Evolutionary conservation across 352 stramenopile species (phyloP).

Genomic region (Globisporangium perplexum): DNA sequence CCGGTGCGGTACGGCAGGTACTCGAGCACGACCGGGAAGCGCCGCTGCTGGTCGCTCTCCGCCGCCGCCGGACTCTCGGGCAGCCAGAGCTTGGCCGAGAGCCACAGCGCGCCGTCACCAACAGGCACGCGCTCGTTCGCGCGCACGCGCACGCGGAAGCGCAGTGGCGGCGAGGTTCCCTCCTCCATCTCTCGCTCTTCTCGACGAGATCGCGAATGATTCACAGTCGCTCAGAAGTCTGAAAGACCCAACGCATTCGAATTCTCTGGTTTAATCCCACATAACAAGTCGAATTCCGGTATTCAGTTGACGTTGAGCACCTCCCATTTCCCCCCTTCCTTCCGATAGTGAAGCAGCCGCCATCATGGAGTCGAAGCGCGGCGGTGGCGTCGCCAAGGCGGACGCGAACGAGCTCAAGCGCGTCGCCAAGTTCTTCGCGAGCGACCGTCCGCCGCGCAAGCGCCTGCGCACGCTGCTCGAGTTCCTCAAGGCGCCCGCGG

Average conservation of each 20-base stretch:
- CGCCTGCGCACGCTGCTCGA: constrained; percentile 77
- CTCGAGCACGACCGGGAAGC: constrained; percentile 40
- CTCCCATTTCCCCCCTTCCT: no score
- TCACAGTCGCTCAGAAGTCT: no score
- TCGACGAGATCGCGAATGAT: no score
- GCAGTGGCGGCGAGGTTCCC: no score
- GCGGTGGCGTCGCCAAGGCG: constrained; percentile 1
- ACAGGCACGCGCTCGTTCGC: background rate
- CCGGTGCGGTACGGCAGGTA: constrained; percentile 49
- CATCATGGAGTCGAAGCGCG: constrained; percentile 8
- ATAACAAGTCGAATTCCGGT: no score
- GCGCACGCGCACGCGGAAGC: background rate
- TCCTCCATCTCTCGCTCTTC: no score
- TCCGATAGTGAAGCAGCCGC: no score
- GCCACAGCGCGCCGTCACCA: constrained; percentile 6
- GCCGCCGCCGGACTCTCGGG: constrained; percentile 6
- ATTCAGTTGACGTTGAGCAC: no score
- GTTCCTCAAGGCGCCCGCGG: constrained; percentile 64
- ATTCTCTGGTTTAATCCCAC: no score
- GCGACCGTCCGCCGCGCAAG: constrained; percentile 78
- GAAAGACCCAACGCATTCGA: no score
- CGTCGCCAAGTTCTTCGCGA: constrained; percentile 82
- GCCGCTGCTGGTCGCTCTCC: background rate
- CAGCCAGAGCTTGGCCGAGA: constrained; percentile 31
- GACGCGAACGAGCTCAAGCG: constrained; percentile 55